A percentile compares a stretch with the other conserved stretches of the same genome.
These are phyloP conservation scores for Vigna trinervia DNA, from an alignment of 306 rosid species.

Conservation along the genomic window DNA sequence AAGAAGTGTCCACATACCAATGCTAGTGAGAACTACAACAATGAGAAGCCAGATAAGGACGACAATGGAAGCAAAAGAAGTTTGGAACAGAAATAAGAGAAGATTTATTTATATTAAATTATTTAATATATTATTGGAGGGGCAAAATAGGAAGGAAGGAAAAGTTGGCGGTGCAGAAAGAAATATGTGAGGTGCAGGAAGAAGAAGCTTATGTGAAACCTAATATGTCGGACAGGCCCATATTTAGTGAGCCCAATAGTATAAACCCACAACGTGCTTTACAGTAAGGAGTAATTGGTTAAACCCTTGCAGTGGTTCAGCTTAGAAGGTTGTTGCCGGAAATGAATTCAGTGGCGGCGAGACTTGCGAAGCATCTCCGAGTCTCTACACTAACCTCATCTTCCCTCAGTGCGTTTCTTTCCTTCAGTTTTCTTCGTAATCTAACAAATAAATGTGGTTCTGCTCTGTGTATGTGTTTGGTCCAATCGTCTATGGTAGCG, in stretches of 20 bases:
- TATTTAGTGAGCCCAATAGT: background rate
- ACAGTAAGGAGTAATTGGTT: background rate
- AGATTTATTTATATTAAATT: no score
- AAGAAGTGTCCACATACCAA: no score
- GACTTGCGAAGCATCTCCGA: conserved; percentile 62
- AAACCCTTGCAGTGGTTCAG: conserved; percentile 38
- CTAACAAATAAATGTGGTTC: background rate
- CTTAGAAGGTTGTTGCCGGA: conserved; percentile 23
- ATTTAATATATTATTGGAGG: no score
- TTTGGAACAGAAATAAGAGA: no score
- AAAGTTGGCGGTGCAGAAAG: no score
- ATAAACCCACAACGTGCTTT: conserved; percentile 6
- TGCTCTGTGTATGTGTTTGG: conserved; percentile 2
- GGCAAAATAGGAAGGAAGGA: no score
- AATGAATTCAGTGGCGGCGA: conserved; percentile 64
- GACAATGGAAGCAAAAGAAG: no score
- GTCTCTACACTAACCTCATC: conserved; percentile 48
- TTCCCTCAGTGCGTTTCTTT: conserved; percentile 57
- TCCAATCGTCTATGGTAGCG: background rate
- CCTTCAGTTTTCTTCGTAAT: background rate
- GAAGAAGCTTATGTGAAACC: no score
- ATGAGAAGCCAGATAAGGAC: no score
- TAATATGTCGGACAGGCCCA: conserved; percentile 1
- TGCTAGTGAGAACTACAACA: no score
- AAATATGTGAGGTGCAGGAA: no score